Base-by-base conservation (phyloP, 305 asterid genomes). In the Ilex paraguariensis region DNA sequence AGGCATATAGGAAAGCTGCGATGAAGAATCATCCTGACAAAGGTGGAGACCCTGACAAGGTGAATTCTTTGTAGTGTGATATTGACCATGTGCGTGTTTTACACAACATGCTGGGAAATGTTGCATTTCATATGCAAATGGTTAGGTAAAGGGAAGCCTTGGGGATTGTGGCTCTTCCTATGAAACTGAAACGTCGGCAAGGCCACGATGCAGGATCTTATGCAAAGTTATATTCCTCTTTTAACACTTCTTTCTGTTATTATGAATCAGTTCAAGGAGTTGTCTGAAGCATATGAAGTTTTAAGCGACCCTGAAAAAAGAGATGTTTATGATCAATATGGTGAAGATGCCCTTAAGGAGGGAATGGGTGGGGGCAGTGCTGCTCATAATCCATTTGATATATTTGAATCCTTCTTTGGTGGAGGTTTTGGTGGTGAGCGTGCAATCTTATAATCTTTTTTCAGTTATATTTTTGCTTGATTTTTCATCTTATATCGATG, bases 1-100 rank as follows among this genome's bases (percentile, higher is more conserved):
- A 81, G 74, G 21, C 21, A 17, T 17, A 17, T 17, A 17, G 21
- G 21, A 17, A 17, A 17, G 21, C 21, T 1, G 21, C 93, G 17
- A 81, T 82, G 16, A 82, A 79, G 79, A 81, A 81, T 54, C 93
- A 85, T 66, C 93, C 89, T 6, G 93, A 85, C 68, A 85, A 85
- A 69, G 93, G 93, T 7, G 93, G 93, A 59, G 93, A 82, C 77
- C 87, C 93, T 60, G 89, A 85, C 66, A 85, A 82, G 75, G 89
- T 77, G 28, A 45, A 70, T 61, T 17, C 7, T 68, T 3, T 59
- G 21, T 17, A 17, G 21, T 17, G 21, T 17, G 21, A 17, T 17
- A 17, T 17, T 17, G 21, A 17, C 21, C 7, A 13, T 31, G 31
- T 50, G 55, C 62, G 51, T 51, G 52, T 46, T 56, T 31, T 55